Base-by-base conservation (phyloP, 805 yeast genomes). In the Schwanniomyces yamadae region DNA sequence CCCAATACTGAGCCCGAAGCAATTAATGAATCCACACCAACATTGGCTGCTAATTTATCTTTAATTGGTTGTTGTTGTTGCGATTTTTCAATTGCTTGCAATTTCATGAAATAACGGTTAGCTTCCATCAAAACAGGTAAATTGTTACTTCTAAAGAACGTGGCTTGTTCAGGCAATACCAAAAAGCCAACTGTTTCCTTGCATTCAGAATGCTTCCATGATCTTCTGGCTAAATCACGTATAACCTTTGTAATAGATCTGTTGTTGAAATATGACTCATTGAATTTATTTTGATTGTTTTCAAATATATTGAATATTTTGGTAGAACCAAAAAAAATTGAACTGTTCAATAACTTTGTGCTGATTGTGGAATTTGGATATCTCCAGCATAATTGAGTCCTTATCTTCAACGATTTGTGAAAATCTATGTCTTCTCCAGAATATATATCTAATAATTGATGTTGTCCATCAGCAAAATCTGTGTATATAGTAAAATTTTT, bases 301-400 rank as follows among this genome's bases (percentile, higher is more conserved):
- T 65, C 64, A 16, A 86, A 65, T 9, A 83, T 65, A 6, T 67
- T 62, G 22, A 79, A 61, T 6, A 84, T 74, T 29, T 75, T 69
- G 9, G 66, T 63, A 17, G 62, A 51, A 2, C 71, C 72, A 42
- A 68, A 66, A 38, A 65, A 68, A 18, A 93, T 84, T 35, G 80
- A 77, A 6, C 95, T 73, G 52, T 87, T 84, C 40, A 88, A 67
- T 39, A 89, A 62, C 42, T 78, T 80, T 4, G 90, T 80, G 12
- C 96, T 84, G 6, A 89, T 86, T 12, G 78, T 74, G 4, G 88
- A 66, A 42, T 79, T 77, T 26, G 97, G 95, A 56, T 80, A 80
- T 57, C 84, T 77, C 98, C 98, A 93, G 23, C 84, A 69, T 78
- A 93, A 72, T 46, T 90, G 93, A 29, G 93, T 82, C 62, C 98